Evolutionary conservation across 805 yeast genomes (phyloP).

Genomic region (Blastobotrys terrestris): DNA sequence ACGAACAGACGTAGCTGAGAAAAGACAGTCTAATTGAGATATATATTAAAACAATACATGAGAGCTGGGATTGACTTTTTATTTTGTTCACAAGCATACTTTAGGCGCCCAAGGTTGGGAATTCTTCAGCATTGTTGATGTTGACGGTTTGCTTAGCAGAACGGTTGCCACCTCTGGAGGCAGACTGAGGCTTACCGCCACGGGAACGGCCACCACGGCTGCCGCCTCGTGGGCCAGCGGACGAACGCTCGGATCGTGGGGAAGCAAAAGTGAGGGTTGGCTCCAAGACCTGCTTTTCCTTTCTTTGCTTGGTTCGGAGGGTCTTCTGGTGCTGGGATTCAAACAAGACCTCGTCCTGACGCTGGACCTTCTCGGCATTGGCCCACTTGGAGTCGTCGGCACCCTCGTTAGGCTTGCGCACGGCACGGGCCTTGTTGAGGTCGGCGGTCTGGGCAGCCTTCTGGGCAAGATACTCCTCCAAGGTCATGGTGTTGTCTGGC

Average conservation of each 20-base stretch:
- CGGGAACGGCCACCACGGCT: constrained; percentile 25
- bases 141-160: constrained; percentile 22
- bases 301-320: constrained; percentile 63
- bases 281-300: constrained; percentile 76
- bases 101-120: constrained; percentile 26
- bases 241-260: constrained; percentile 26
- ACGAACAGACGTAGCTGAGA: too few relatives aligned
- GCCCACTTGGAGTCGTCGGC: constrained; percentile 42
- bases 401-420: constrained; percentile 51
- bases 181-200: constrained; percentile 24
- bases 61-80: not conserved
- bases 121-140: constrained; percentile 21
- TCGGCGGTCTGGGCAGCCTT: constrained; percentile 19
- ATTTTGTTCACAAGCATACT: not conserved
- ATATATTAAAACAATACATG: not conserved
- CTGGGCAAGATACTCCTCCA: constrained; percentile 82
- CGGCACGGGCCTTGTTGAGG: constrained; percentile 24
- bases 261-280: constrained; percentile 64
- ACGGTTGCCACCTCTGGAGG: constrained; percentile 28
- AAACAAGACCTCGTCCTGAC: constrained; percentile 53
- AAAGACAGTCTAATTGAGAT: too few relatives aligned
- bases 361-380: constrained; percentile 55
- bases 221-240: constrained; percentile 26
- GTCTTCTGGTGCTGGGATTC: constrained; percentile 61
- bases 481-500: constrained; percentile 54